Base-by-base conservation (phyloP, 169 alveolate species). In the Theileria parva region DNA sequence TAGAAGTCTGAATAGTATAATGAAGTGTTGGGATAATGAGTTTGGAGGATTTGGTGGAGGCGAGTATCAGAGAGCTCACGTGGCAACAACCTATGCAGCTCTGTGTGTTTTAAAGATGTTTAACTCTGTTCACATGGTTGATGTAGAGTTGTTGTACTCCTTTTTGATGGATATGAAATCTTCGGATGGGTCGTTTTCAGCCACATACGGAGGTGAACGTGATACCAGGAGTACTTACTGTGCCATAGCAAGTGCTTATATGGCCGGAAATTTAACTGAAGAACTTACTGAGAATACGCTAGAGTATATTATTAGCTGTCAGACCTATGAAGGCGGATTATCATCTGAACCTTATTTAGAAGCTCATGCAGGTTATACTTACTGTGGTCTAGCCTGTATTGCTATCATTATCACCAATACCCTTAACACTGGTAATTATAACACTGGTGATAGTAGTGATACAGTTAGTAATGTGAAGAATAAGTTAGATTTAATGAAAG, bases 331-430 rank as follows among this genome's bases (percentile, higher is more conserved):
- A 85, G 99, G 99, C 28, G 99, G 99, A 12, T 92, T 96, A 57
- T 93, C 97, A 5, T 97, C 98, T 25, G 97, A 92, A 64, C 97
- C 97, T 12, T 89, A 61, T 79, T 96, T 96, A 59, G 99, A 97
- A 88, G 97, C 99, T 30, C 99, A 97, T 90, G 99, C 99, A 13
- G 99, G 99, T 9, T 97, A 95, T 88, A 94, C 99, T 17, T 97
- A 91, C 91, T 97, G 99, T 86, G 99, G 97, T 17, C 88, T 95
- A n/a, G 98, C 99, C 64, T 94, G 97, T 13, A 86, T 97, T 76
- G 81, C 89, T 25, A 77, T 96, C 37, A 71, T 97, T 61, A 44
- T 44, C 53, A 8, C 53, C 17, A 44, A 13, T 15, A 11, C 53
- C 15, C 17, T 44, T 44, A 44, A 44, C 17, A 44, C 5, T 32